Base-by-base conservation (phyloP, 1,284 basidiomycete species). In the Sporisorium sorghi region DNA sequence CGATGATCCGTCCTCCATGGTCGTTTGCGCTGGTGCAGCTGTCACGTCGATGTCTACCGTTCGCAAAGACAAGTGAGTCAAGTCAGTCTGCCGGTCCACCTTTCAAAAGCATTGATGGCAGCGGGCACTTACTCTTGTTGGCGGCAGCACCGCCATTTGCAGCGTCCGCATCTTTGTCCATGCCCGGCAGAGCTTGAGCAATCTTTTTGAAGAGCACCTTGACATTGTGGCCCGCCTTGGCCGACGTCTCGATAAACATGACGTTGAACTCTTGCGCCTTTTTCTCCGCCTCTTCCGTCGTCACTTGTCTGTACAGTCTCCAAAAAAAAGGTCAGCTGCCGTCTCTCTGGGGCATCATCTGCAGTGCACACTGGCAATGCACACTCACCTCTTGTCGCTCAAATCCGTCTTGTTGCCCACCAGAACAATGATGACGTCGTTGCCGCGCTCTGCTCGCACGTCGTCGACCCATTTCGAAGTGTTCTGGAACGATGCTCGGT, bases 401-500 rank as follows among this genome's bases (percentile, higher is more conserved):
- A 84, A 87, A 87, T 99, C 97, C 19, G 97, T 97, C 88, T 99
- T 99, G 87, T 99, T 99, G 51, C 97, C 97, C 7, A 99, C 97
- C 15, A 99, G 87, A 17, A 98, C 96, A 78, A 99, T 97, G 81
- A 99, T 98, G 33, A 99, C 97, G 83, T 99, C 97, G 86, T 91
- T 93, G 67, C 97, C 97, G 81, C 97, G 88, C 86, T 99, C 97
- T 70, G 94, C 96, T 59, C 95, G 90, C 40, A 99, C 97, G 82
- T 99, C 97, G 85, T 99, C 97, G 86, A 99, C 96, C 97, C 97
- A 99, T 87, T 98, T 99, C 39, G 92, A 90, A 21, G 97, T 99
- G 72, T 97, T 97, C 70, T 96, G 86, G 89, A 99, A 99, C 21
- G 94, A 97, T 76, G 92, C 91, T 46, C 97, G 92, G 86, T 95